phyloP scores from a whole-genome alignment of 805 yeast genomes.

The Jamesozyma hellenica region DNA sequence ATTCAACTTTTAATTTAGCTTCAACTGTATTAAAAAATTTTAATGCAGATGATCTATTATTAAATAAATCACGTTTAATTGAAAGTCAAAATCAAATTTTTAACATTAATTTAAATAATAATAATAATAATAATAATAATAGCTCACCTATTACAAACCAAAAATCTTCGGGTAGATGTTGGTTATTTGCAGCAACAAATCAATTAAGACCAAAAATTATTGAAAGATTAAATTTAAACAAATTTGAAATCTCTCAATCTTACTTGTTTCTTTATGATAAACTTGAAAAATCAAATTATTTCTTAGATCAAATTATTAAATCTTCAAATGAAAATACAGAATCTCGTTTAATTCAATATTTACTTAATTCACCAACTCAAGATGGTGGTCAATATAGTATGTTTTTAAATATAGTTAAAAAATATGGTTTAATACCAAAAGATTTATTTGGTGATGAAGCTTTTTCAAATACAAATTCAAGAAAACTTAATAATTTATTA shows the following conservation, averaged over 20 bases:
- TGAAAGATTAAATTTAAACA: slow-evolving; percentile 50
- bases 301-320: slow-evolving; percentile 64
- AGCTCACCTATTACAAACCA: slow-evolving; percentile 59
- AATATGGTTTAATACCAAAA: slow-evolving; percentile 75
- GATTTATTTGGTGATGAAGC: slow-evolving; percentile 62
- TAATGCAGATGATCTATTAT: slow-evolving; percentile 28
- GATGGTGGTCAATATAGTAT: slow-evolving; percentile 89
- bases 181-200: slow-evolving; percentile 81
- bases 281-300: slow-evolving; percentile 73
- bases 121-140: slow-evolving; percentile 9
- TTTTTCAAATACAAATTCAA: slow-evolving; percentile 42
- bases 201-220: slow-evolving; percentile 56
- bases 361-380: slow-evolving; percentile 54
- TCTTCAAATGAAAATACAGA: slow-evolving; percentile 58
- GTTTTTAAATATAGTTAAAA: slow-evolving; percentile 65
- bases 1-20: slow-evolving; percentile 27
- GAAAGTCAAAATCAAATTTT: slow-evolving; percentile 21
- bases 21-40: slow-evolving; percentile 29
- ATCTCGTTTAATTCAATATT: slow-evolving; percentile 57
- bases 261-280: slow-evolving; percentile 79
- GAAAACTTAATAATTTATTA: slow-evolving; percentile 47
- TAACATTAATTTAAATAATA: slow-evolving; percentile 31
- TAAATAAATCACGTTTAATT: slow-evolving; percentile 19
- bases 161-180: slow-evolving; percentile 70
- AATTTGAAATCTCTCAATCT: slow-evolving; percentile 67